Base-by-base conservation (phyloP, 768 basidiomycete species). In the Rhizopogon salebrosus region DNA sequence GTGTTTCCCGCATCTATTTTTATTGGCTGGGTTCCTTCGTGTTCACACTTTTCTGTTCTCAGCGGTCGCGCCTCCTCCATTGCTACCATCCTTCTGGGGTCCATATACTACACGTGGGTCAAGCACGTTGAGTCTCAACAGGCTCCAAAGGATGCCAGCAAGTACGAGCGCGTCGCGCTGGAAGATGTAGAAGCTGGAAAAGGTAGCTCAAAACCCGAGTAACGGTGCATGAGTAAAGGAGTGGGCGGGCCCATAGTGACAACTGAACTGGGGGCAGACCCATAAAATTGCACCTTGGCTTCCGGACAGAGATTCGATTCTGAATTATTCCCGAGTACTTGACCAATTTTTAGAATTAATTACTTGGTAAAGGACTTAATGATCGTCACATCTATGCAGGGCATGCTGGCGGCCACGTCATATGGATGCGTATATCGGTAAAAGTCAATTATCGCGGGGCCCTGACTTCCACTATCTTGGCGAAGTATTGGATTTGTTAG, bases 41-140 rank as follows among this genome's bases (percentile, higher is more conserved):
- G 6, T 34, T 34, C 2, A 46, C 31, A 65, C 18, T 13, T 16
- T 8, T 22, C 36, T 35, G 45, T 41, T 4, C 51, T 20, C 65
- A 92, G 90, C 39, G 92, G 91, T 6, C 92, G 92, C 27, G 85
- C 80, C 6, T 75, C 84, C 9, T 92, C 92, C 2, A 92, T 95
- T 56, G 79, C 76, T 2, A 84, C 82, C 57, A 95, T 95, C 63
- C 83, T 95, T 26, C 62, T 75, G 29, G 92, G 92, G 18, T 95
- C 92, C 0, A 66, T 90, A 35, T 84, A 84, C 67, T 95, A 95
- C 69, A 93, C 91, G 2, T 92, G 90, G 90, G 76, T 89, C 50
- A 92, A 92, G 66, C 85, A 92, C 65, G 61, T 76, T 57, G 90
- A 92, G 66, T 75, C 81, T 7, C 78, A 78, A 53, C 45, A 34